Base-by-base conservation (phyloP, 2,329 filamentous ascomycete genomes). In the Coniosporium tulheliwenetii region DNA sequence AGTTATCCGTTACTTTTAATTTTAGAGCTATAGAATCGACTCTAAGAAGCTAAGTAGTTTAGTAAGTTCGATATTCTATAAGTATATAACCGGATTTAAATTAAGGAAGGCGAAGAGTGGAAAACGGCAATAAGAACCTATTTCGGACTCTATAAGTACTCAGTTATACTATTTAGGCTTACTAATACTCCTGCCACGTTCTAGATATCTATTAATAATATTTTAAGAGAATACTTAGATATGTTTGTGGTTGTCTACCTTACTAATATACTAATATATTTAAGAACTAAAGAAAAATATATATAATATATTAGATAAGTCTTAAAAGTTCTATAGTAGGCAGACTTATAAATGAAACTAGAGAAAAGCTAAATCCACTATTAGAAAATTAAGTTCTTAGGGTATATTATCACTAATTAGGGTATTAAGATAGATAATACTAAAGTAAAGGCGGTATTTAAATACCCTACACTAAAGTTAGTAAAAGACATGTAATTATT, bases 1-100 rank as follows among this genome's bases (percentile, higher is more conserved):
- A 26, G 42, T 2, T 53, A 54, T 34, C 46, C 41, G 1, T 19
- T 60, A 13, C 48, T 41, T 0, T 39, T 57, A 15, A 54, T 58
- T 30, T 39, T 37, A 2, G 19, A 26, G 19, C 7, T 26, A 26
- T 26, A 26, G n/a, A 40, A 14, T 19, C 36, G 16, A 10, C 36
- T 37, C 10, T 13, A 19, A 12, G 16, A 14, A 37, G 15, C 16
- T 12, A 19, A 13, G 15, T n/a, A 5, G n/a, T 37, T 13, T 37
- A 37, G 3, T 2, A 37, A 37, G 10, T 26, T 37, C 15, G 15
- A 37, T 9, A 37, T 37, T 37, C n/a, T 37, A 13, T 3, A 5
- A 12, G 16, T 10, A 12, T 37, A 13, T 37, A 37, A 37, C 16
- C 36, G 36, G n/a, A n/a, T 37, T 12, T 9, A 19, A 12, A 37